Conservation (phyloP, 169 alveolate species). For the Theileria annulata region DNA sequence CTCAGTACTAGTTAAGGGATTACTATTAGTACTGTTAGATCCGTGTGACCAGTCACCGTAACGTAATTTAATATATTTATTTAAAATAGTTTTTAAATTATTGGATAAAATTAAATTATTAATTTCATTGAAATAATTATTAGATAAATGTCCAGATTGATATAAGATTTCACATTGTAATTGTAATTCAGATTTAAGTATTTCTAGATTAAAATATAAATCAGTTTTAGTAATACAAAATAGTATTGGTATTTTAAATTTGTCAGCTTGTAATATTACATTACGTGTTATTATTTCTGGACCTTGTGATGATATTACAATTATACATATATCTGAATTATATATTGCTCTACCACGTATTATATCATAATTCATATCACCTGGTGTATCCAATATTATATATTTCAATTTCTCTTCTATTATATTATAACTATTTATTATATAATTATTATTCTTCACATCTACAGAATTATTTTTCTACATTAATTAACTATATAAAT, state of each 20-base stretch:
- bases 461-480: slow-evolving; percentile 63
- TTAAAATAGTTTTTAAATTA: too few relatives aligned
- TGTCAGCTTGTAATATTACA: slow-evolving; percentile 78
- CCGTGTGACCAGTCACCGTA: too few relatives aligned
- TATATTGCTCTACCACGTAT: slow-evolving; percentile 80
- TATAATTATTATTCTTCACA: slow-evolving; percentile 46
- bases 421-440: too few relatives aligned
- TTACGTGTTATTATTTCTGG: slow-evolving; percentile 77
- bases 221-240: slow-evolving; percentile 78
- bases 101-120: too few relatives aligned
- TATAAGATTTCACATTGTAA: slow-evolving; percentile 60
- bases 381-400: slow-evolving; percentile 81
- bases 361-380: slow-evolving; percentile 75
- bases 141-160: slow-evolving; percentile 54
- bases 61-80: too few relatives aligned
- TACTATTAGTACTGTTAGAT: too few relatives aligned
- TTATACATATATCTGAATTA: slow-evolving; percentile 74
- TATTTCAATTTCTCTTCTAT: too few relatives aligned
- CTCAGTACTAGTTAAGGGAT: too few relatives aligned
- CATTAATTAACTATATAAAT: too few relatives aligned
- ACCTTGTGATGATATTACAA: slow-evolving; percentile 76
- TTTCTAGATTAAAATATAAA: slow-evolving; percentile 55
- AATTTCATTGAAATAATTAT: slow-evolving; percentile 55
- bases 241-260: slow-evolving; percentile 71
- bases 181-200: slow-evolving; percentile 71